Evolutionary conservation across 2,329 filamentous ascomycete species (phyloP).

Genomic region (Curvularia sp.): DNA sequence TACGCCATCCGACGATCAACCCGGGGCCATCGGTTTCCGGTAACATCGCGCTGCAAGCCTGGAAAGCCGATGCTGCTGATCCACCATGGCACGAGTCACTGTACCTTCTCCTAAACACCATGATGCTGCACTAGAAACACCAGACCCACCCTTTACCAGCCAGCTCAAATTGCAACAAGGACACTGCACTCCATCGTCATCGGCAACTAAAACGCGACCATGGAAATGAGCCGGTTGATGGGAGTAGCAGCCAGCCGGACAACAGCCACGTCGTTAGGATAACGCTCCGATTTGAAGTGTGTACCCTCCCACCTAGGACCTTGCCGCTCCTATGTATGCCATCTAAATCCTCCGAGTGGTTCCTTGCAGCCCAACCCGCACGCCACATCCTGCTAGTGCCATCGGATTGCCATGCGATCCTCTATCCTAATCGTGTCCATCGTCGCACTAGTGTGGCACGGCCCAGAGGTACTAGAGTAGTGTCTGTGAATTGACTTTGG

Average conservation of each 20-base stretch:
- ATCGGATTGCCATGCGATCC: not conserved
- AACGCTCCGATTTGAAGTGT: not conserved
- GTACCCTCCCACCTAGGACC: not conserved
- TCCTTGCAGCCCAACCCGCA: not conserved
- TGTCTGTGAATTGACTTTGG: not conserved
- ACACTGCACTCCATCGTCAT: not conserved
- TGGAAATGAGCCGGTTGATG: not conserved
- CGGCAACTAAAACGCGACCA: not conserved
- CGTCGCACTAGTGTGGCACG: not conserved
- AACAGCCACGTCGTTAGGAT: not conserved
- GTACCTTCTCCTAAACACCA: not conserved
- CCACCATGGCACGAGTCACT: not conserved
- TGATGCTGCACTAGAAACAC: not conserved
- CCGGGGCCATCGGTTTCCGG: not conserved
- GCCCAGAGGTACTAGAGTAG: not conserved
- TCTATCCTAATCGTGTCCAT: not conserved
- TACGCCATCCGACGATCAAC: not conserved
- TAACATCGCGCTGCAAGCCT: not conserved
- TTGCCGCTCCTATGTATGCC: not conserved
- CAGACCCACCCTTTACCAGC: not conserved
- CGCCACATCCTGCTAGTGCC: not conserved
- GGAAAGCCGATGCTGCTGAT: not conserved
- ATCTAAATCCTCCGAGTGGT: not conserved
- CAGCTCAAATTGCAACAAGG: not conserved
- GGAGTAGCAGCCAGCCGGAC: not conserved